These are phyloP conservation scores for Staphylotrichum longicolle DNA, from an alignment of 495 filamentous ascomycete genomes.

Conservation along the genomic window DNA sequence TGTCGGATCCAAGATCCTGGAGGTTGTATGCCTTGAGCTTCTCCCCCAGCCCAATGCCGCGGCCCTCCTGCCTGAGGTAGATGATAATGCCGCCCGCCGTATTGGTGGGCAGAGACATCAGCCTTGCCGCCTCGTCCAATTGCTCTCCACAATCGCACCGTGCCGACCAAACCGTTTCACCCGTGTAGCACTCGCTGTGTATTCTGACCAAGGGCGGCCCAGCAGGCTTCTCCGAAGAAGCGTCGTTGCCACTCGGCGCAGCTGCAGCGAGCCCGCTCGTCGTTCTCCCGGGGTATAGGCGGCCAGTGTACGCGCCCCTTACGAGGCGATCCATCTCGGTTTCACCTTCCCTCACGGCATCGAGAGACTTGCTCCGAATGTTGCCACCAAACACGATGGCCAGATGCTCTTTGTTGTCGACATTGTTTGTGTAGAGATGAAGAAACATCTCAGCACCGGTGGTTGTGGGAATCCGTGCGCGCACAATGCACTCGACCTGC, in stretches of 20 bases:
- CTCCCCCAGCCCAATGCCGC: conserved; percentile 89
- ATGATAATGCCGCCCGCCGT: conserved; percentile 84
- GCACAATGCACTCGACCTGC: conserved; percentile 74
- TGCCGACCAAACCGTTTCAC: conserved; percentile 96
- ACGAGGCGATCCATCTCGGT: conserved; percentile 97
- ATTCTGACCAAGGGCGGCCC: conserved; percentile 77
- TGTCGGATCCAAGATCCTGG: conserved; percentile 92
- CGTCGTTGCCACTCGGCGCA: conserved; percentile 4
- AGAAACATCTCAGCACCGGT: conserved; percentile 94
- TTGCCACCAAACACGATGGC: conserved; percentile 93
- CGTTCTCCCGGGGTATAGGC: conserved; percentile 80
- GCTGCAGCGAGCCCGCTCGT: conserved; percentile 53
- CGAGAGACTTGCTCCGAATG: conserved; percentile 78
- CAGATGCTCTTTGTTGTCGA: conserved; percentile 93
- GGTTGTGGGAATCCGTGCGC: conserved; percentile 82
- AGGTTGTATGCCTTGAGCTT: conserved; percentile 98
- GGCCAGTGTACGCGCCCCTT: conserved; percentile 84
- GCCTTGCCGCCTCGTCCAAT: conserved; percentile 87
- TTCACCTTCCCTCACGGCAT: conserved; percentile 78
- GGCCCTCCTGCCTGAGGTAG: conserved; percentile 92
- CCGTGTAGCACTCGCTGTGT: conserved; percentile 98
- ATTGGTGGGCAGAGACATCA: conserved; percentile 78
- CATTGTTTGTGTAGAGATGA: conserved; percentile 88
- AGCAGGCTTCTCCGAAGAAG: not conserved
- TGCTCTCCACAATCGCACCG: conserved; percentile 98